Evolutionary conservation across 176 grass and related monocot species (phyloP), one percentile per base, ranked within the genome.

Genomic region (Leersia perrieri): DNA sequence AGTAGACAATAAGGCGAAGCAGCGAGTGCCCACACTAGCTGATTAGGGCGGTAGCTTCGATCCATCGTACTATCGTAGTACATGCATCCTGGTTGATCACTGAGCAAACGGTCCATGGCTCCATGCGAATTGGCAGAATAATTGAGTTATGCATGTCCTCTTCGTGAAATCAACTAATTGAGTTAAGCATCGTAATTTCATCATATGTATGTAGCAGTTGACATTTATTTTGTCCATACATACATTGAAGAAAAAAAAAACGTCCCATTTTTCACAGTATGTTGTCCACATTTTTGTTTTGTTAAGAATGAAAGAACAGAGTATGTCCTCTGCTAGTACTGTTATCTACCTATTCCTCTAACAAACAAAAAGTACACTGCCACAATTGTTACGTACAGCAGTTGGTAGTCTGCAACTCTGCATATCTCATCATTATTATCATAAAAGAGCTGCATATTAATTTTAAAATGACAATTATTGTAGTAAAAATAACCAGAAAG

Each of bases 21-120:
- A 27, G 8, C 8, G 60, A 53, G 57, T 28, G 8, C 26, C 75
- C 75, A 47, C 29, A 32, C 60, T 63, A 63, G 3, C 67, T 79
- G 68, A 15, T 40, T 79, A 18, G 68, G 75, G n/a, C 31, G 25
- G 15, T 62, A 70, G 36, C 23, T 55, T 42, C 62, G 4, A 51
- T 51, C 47, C 47, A 51, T 51, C 5, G 32, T n/a, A 25, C 47
- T 18, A 51, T 51, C 5, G 32, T n/a, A 25, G 61, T 36, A 28
- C 27, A 25, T 80, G 31, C 36, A 70, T 62, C 20, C 2, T 57
- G 20, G 0, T 7, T 57, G 11, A 38, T 33, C 22, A 32, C 14
- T 13, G 18, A 69, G 28, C 81, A 75, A 84, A 40, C 26, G 70
- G 75, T 41, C 76, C 72, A 86, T 85, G 33, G n/a, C n/a, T n/a